phyloP scores from a whole-genome alignment of 352 stramenopile genomes.

The Phytophthora crassamura region DNA sequence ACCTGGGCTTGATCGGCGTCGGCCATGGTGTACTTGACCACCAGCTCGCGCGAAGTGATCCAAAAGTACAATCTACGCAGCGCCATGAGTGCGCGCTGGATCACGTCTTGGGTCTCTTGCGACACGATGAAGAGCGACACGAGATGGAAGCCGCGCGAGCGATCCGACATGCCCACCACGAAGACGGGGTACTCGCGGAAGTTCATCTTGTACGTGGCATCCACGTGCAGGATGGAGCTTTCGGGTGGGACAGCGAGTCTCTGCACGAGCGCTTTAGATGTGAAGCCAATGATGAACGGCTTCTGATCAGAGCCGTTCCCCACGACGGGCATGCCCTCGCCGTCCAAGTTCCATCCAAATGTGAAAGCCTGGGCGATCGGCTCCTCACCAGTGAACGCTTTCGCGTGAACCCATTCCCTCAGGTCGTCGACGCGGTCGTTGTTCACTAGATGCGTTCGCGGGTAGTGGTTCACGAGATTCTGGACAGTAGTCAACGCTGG shows the following conservation, averaged over 20 bases:
- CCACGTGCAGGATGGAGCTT: constrained; percentile 3
- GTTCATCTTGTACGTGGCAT: constrained; percentile 13
- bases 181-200: constrained; percentile 8
- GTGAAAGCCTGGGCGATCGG: too few relatives aligned
- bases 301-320: too few relatives aligned
- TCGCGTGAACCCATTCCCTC: too few relatives aligned
- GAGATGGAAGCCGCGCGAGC: neutral
- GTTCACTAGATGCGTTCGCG: too few relatives aligned
- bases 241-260: neutral
- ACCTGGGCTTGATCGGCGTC: constrained; percentile 10
- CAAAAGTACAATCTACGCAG: neutral
- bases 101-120: neutral
- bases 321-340: too few relatives aligned
- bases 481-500: neutral
- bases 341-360: too few relatives aligned
- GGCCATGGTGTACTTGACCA: constrained; percentile 19
- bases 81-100: constrained; percentile 2
- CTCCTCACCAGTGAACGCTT: too few relatives aligned
- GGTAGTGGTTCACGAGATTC: neutral
- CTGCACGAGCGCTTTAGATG: too few relatives aligned
- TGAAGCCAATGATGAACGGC: too few relatives aligned
- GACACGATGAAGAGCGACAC: neutral
- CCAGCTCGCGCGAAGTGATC: neutral
- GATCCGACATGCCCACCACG: neutral
- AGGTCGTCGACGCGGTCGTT: too few relatives aligned